These are phyloP conservation scores for Warburgia ugandensis DNA, from an alignment of 164 flowering plant species.

Conservation along the genomic window DNA sequence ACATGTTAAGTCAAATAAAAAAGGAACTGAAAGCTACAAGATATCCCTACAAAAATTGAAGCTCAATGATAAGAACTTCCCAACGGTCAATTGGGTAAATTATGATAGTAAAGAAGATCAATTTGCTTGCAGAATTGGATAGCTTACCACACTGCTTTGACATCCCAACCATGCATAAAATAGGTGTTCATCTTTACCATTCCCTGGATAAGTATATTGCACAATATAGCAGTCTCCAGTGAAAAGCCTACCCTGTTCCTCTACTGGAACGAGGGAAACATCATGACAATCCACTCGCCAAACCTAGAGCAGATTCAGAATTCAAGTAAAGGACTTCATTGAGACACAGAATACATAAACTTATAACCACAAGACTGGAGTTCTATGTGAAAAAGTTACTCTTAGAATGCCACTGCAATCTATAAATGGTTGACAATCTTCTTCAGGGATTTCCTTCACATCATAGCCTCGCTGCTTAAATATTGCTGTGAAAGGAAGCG, in stretches of 20 bases:
- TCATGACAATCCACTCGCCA: slow-evolving; percentile 55
- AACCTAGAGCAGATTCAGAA: slow-evolving; percentile 36
- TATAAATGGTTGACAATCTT: slow-evolving; percentile 27
- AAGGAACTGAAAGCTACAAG: no score
- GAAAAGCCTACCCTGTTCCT: slow-evolving; percentile 38
- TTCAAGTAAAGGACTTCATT: slow-evolving; percentile 3
- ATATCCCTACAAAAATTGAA: no score
- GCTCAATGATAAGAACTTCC: no score
- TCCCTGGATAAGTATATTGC: slow-evolving; percentile 47
- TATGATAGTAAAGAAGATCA: no score
- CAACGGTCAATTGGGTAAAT: no score
- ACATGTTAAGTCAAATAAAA: no score
- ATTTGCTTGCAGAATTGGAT: no score
- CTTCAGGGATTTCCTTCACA: slow-evolving; percentile 65
- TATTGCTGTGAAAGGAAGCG: slow-evolving; percentile 34
- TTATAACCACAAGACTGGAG: no score
- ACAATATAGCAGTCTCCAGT: slow-evolving; percentile 73
- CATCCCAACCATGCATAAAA: slow-evolving; percentile 65
- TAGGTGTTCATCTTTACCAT: slow-evolving; percentile 46
- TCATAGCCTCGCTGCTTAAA: slow-evolving; percentile 66
- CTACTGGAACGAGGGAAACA: slow-evolving; percentile 26
- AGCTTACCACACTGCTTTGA: slow-evolving; percentile 33
- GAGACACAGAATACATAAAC: no score
- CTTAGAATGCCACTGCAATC: slow-evolving; percentile 44
- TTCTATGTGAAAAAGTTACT: slow-evolving; percentile 36